Evolutionary conservation across 2,329 filamentous ascomycete species (phyloP).

Genomic region (Arthrobotrys entomopaga): DNA sequence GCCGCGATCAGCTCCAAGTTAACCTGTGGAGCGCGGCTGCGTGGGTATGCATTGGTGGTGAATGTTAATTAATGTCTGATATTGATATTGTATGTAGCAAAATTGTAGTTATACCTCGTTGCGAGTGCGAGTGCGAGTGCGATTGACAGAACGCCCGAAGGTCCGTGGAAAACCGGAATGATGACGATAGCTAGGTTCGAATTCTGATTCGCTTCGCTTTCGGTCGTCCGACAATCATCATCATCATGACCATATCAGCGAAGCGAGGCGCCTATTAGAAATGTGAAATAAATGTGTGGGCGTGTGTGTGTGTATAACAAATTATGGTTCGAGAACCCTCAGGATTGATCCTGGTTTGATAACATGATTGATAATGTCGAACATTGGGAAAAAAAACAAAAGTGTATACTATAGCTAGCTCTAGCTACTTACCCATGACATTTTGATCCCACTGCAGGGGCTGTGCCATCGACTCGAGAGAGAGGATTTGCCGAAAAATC

Average conservation of each 20-base stretch:
- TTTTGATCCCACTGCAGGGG: conserved; percentile 8
- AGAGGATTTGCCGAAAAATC: conserved; percentile 24
- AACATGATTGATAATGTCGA: not conserved
- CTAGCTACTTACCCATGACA: not conserved
- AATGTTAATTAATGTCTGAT: too few relatives aligned
- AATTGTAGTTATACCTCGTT: not conserved
- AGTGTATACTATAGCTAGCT: too few relatives aligned
- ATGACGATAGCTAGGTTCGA: conserved; percentile 29
- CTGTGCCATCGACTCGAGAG: conserved; percentile 17
- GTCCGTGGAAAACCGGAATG: conserved; percentile 44
- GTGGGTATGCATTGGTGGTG: too few relatives aligned
- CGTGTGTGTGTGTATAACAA: not conserved
- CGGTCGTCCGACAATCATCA: conserved; percentile 10
- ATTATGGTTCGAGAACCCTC: not conserved
- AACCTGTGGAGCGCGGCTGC: conserved; percentile 1
- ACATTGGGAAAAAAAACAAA: not conserved
- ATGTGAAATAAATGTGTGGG: conserved; percentile 1
- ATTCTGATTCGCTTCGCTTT: conserved; percentile 8
- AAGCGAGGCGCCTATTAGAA: not conserved
- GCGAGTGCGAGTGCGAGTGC: conserved; percentile 22
- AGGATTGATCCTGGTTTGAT: not conserved
- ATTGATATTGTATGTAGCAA: too few relatives aligned
- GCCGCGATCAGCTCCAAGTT: conserved; percentile 19
- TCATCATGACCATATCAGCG: not conserved
- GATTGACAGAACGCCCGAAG: conserved; percentile 24